phyloP scores from a whole-genome alignment of 1,139 yeast species.

The Saccharomyces hybrid region DNA sequence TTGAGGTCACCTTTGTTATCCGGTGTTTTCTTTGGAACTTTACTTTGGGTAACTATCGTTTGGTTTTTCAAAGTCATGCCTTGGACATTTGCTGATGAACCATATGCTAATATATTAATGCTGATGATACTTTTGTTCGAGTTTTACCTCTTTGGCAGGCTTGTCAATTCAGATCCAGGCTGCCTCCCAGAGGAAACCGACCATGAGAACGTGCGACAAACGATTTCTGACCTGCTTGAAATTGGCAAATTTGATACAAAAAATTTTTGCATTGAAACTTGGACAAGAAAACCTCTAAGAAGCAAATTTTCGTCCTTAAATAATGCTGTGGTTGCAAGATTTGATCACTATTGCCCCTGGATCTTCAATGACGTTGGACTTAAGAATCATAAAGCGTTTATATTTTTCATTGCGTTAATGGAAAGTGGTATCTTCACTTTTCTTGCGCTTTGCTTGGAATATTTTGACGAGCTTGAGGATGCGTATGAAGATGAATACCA shows the following conservation, averaged over 20 bases:
- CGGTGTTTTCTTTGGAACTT: conserved; percentile 66
- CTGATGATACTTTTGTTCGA: conserved; percentile 35
- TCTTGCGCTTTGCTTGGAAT: conserved; percentile 36
- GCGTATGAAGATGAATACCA: conserved; percentile 4
- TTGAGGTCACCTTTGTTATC: conserved; percentile 62
- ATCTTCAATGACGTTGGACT: conserved; percentile 81
- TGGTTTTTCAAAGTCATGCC: conserved; percentile 56
- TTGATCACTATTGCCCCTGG: conserved; percentile 97
- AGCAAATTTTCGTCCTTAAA: conserved; percentile 60
- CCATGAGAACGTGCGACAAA: conserved; percentile 39
- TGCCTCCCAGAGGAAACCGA: conserved; percentile 51
- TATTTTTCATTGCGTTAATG: conserved; percentile 55
- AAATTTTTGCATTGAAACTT: conserved; percentile 70
- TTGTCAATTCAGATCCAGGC: conserved; percentile 80
- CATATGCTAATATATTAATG: conserved; percentile 34
- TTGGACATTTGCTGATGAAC: conserved; percentile 33
- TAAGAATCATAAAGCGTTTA: conserved; percentile 77
- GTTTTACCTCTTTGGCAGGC: conserved; percentile 44
- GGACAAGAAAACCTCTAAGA: conserved; percentile 71
- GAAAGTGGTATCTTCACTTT: conserved; percentile 45
- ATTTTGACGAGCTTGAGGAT: conserved; percentile 38
- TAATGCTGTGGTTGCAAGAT: conserved; percentile 62
- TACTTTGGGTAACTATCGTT: conserved; percentile 52
- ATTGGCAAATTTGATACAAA: conserved; percentile 67
- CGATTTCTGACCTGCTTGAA: conserved; percentile 52